These are phyloP conservation scores for Hawksworthiomyces lignivorus DNA, from an alignment of 2,329 filamentous ascomycete species.

Conservation along the genomic window DNA sequence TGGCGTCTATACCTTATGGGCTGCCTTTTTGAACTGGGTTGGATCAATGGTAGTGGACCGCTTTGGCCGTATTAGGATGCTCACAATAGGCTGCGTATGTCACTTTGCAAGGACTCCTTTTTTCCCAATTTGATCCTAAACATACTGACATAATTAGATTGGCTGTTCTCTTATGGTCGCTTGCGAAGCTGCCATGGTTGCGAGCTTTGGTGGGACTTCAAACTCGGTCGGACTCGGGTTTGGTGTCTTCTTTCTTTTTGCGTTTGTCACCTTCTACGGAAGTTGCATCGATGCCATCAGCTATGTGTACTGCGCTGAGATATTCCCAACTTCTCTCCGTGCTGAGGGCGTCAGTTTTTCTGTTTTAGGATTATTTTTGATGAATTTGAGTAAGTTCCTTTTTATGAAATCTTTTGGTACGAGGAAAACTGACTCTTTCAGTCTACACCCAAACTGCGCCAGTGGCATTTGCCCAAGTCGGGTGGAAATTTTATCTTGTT, in stretches of 20 bases:
- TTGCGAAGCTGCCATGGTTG: too few species aligned
- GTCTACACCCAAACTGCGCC: background rate
- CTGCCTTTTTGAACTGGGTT: conserved; percentile 1
- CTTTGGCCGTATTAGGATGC: too few species aligned
- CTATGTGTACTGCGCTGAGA: background rate
- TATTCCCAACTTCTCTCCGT: background rate
- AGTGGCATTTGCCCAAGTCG: background rate
- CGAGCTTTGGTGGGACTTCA: background rate
- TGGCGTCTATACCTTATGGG: background rate
- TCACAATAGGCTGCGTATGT: too few species aligned
- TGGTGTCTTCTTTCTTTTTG: conserved; percentile 1
- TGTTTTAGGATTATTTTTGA: background rate
- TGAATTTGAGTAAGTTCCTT: background rate
- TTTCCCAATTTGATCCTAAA: too few species aligned
- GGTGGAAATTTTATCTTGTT: background rate
- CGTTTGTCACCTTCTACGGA: background rate
- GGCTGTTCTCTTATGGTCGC: too few species aligned
- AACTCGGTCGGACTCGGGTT: background rate
- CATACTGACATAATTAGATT: too few species aligned
- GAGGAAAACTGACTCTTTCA: too few species aligned
- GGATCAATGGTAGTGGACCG: conserved; percentile 1
- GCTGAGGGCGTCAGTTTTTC: background rate
- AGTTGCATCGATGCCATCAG: background rate
- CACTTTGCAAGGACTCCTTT: too few species aligned
- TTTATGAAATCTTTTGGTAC: too few species aligned